These are phyloP conservation scores for Pleurotus djamor DNA, from an alignment of 768 basidiomycete genomes.

Conservation along the genomic window DNA sequence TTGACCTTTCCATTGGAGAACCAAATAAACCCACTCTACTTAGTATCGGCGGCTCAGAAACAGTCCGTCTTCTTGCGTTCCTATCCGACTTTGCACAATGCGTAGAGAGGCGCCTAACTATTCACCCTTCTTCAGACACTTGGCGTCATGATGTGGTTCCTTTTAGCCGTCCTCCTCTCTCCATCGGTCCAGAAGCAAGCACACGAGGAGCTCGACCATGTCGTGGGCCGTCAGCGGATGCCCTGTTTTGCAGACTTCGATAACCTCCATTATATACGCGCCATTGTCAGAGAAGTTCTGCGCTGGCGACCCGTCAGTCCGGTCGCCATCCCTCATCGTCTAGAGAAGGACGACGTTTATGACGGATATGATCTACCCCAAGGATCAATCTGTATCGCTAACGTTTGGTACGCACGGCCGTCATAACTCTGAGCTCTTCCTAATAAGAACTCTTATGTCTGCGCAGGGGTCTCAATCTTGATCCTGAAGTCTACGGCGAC, in stretches of 20 bases:
- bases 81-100: not conserved
- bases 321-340: conserved; percentile 27
- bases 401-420: conserved; percentile 25
- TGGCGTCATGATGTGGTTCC: conserved; percentile 16
- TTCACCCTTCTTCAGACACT: not conserved
- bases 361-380: conserved; percentile 43
- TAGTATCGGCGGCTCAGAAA: not conserved
- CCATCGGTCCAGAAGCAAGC: conserved; percentile 34
- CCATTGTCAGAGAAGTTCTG: conserved; percentile 32
- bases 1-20: not conserved
- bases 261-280: conserved; percentile 34
- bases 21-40: not conserved
- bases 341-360: conserved; percentile 40
- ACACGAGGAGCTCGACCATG: conserved; percentile 33
- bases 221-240: conserved; percentile 28
- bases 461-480: conserved; percentile 28
- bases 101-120: not conserved
- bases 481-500: conserved; percentile 27
- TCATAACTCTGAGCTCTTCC: conserved; percentile 1
- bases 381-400: conserved; percentile 31
- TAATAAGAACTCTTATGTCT: too few species aligned
- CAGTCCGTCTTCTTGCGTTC: not conserved
- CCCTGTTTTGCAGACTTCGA: conserved; percentile 34
- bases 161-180: conserved; percentile 36
- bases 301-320: conserved; percentile 29